Base-by-base conservation (phyloP, 2,329 filamentous ascomycete genomes). In the Tothia fuscella region DNA sequence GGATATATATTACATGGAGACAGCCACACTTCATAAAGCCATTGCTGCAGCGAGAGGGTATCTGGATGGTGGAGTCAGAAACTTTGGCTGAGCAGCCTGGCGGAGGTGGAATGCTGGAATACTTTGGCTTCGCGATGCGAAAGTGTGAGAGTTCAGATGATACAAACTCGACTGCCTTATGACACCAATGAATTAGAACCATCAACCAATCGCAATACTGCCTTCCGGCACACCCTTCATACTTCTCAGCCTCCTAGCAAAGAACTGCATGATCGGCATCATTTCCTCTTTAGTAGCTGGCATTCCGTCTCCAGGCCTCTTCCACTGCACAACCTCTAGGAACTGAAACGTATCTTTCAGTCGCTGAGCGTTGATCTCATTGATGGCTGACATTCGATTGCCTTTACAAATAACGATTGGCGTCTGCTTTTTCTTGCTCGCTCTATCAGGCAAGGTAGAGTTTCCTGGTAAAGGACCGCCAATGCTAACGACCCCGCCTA, bases 201-300 rank as follows among this genome's bases (percentile, higher is more conserved):
- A n/a, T 43, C 25, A 43, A 22, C 14, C 20, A 10, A 75, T 46
- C 52, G 75, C 71, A 1, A 72, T 61, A 47, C 64, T 67, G 0
- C 70, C 72, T 42, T 66, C 61, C 0, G 71, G 71, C 5, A 73
- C 66, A 1, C 71, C 72, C 42, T 61, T 66, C 32, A 59, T 63
- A 50, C 71, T 75, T 48, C 63, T 54, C 50, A 91, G 59, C 52
- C 80, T 71, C 38, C 80, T 71, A 0, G 80, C 79, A 52, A 87
- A 72, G 57, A 79, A 95, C 54, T 81, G 76, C 86, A 95, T 95
- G 46, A 95, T 72, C 1, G 88, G 87, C 53, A 88, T 56, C 72
- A 93, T 88, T 68, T 96, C 88, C 9, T 93, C 86, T 41, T 81
- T 70, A 56, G 71, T 80, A 34, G 69, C 66, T n/a, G 87, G 86